phyloP scores from a whole-genome alignment of 2,329 filamentous ascomycete genomes.

The Exophiala sp. region DNA sequence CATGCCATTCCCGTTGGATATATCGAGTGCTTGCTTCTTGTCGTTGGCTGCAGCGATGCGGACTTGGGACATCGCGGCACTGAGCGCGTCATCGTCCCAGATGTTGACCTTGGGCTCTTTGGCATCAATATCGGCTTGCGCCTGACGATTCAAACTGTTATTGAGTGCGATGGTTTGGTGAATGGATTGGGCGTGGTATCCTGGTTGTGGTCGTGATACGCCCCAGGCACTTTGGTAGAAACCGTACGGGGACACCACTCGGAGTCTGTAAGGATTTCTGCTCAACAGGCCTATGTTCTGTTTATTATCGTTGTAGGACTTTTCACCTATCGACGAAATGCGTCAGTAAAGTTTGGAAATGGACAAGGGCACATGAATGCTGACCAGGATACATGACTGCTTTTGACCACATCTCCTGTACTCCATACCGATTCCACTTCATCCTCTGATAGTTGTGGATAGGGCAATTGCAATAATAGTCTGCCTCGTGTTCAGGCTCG shows the following conservation, averaged over 20 bases:
- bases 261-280: slow-evolving; percentile 36
- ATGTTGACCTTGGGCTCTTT: slow-evolving; percentile 39
- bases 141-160: slow-evolving; percentile 35
- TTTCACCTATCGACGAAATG: slow-evolving; percentile 11
- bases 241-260: slow-evolving; percentile 37
- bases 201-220: slow-evolving; percentile 30
- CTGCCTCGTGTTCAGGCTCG: slow-evolving; percentile 46
- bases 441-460: slow-evolving; percentile 40
- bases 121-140: slow-evolving; percentile 35
- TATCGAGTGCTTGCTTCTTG: background rate
- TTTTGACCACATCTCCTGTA: slow-evolving; percentile 43
- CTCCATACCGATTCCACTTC: slow-evolving; percentile 37
- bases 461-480: slow-evolving; percentile 39
- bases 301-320: slow-evolving; percentile 33
- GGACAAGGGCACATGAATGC: background rate
- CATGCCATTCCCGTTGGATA: background rate
- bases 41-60: slow-evolving; percentile 16
- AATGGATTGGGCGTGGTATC: slow-evolving; percentile 34
- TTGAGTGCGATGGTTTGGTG: slow-evolving; percentile 39
- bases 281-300: slow-evolving; percentile 25
- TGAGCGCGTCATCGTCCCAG: slow-evolving; percentile 36
- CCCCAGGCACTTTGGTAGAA: slow-evolving; percentile 26
- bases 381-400: slow-evolving; percentile 49
- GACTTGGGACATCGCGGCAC: slow-evolving; percentile 32
- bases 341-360: background rate